Evolutionary conservation across 257 asterid species (phyloP).

Genomic region (Nicotiana attenuata): DNA sequence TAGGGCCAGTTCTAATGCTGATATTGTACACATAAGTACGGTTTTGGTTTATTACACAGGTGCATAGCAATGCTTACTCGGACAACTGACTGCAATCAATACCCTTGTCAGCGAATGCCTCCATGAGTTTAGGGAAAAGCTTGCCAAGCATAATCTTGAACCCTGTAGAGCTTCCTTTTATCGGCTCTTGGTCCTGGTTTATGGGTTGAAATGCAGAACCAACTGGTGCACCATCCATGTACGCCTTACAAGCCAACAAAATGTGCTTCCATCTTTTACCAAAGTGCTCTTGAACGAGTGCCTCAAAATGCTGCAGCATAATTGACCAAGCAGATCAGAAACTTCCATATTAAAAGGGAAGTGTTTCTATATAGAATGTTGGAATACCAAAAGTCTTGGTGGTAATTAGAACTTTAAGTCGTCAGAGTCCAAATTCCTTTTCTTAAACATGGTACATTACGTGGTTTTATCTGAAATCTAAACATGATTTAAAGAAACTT

Average conservation of each 20-base stretch:
- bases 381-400: not conserved
- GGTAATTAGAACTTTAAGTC: not conserved
- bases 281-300: slow-evolving; percentile 75
- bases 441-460: not conserved
- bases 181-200: slow-evolving; percentile 28
- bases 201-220: slow-evolving; percentile 41
- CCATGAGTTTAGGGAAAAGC: slow-evolving; percentile 66
- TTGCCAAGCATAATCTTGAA: slow-evolving; percentile 84
- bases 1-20: not conserved
- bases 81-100: slow-evolving; percentile 38
- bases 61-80: slow-evolving; percentile 20
- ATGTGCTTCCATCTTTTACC: slow-evolving; percentile 40
- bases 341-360: not conserved
- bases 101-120: slow-evolving; percentile 63
- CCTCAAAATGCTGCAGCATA: slow-evolving; percentile 76
- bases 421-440: not conserved
- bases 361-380: not conserved
- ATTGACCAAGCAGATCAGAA: not conserved
- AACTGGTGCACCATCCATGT: slow-evolving; percentile 73
- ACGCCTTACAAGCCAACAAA: slow-evolving; percentile 62
- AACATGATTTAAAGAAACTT: not conserved
- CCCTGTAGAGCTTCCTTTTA: slow-evolving; percentile 67
- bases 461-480: not conserved
- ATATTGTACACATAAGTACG: slow-evolving; percentile 10
- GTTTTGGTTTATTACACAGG: not conserved